Evolutionary conservation across 176 grass and related monocot genomes (phyloP).

Genomic region (Bonia amplexicaulis): DNA sequence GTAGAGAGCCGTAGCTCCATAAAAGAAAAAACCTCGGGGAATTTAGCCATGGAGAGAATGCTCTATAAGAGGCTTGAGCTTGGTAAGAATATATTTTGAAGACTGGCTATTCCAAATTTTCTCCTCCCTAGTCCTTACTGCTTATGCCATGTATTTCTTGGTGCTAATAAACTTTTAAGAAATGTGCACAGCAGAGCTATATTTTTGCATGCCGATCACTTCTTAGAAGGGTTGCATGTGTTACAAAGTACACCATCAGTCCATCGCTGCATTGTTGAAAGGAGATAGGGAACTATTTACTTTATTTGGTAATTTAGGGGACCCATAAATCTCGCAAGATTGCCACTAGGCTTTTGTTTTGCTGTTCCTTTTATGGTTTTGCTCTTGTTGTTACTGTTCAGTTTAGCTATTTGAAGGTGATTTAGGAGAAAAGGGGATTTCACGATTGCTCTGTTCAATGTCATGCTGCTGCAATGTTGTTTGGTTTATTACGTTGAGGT

Average conservation of each 20-base stretch:
- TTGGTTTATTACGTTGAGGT: not conserved
- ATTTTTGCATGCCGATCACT: not conserved
- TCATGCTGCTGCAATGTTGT: not conserved
- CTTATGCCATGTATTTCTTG: not conserved
- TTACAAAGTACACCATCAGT: not conserved
- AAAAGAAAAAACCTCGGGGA: not conserved
- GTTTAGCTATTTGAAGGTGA: not conserved
- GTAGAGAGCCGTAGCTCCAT: not conserved
- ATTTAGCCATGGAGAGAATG: not conserved
- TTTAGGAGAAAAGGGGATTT: not conserved
- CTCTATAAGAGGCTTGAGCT: not conserved
- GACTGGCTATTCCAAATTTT: not conserved
- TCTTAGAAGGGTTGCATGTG: not conserved
- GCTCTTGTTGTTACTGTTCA: not conserved
- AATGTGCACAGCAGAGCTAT: not conserved
- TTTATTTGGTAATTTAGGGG: not conserved
- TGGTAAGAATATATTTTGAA: not conserved
- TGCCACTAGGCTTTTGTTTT: not conserved
- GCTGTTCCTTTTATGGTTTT: not conserved
- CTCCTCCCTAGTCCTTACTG: not conserved
- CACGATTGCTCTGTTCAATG: not conserved
- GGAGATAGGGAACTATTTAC: not conserved
- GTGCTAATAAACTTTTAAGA: not conserved
- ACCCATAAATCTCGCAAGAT: not conserved
- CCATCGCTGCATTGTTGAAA: not conserved